These are phyloP conservation scores for Trichoderma asperelloides DNA, from an alignment of 495 filamentous ascomycete genomes.

Conservation along the genomic window DNA sequence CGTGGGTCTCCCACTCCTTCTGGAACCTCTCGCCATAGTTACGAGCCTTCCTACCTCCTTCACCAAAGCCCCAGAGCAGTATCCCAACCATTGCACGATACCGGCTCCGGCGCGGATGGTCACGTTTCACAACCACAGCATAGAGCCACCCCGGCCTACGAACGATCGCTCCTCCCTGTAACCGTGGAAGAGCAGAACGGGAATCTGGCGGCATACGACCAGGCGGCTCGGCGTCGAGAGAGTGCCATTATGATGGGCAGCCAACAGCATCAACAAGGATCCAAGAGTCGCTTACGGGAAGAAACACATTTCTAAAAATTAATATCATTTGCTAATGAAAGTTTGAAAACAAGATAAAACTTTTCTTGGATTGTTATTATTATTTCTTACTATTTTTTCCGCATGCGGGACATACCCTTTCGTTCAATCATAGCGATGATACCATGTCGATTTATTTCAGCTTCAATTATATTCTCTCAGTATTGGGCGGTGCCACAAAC, in stretches of 20 bases:
- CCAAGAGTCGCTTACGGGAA: constrained; percentile 37
- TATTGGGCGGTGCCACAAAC: background rate
- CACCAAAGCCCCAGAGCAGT: constrained; percentile 1
- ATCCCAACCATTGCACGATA: background rate
- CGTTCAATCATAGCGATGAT: constrained; percentile 8
- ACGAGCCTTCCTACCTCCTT: constrained; percentile 1
- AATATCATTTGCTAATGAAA: background rate
- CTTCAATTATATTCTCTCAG: background rate
- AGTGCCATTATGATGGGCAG: constrained; percentile 40
- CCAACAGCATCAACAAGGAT: constrained; percentile 31
- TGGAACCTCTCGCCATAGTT: background rate
- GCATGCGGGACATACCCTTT: constrained; percentile 6
- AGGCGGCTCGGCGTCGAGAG: constrained; percentile 30
- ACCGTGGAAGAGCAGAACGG: constrained; percentile 24
- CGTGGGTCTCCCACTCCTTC: constrained; percentile 9
- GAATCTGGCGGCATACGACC: constrained; percentile 31
- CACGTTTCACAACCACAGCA: constrained; percentile 1
- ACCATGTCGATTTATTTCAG: background rate
- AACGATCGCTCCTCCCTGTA: constrained; percentile 29
- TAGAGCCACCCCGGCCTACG: constrained; percentile 26
- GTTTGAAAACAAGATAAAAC: background rate
- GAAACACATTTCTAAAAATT: constrained; percentile 24
- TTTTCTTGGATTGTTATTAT: background rate
- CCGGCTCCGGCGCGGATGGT: background rate
- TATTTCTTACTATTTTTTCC: background rate